Evolutionary conservation across 305 asterid species (phyloP).

Genomic region (Fraxinus velutina): DNA sequence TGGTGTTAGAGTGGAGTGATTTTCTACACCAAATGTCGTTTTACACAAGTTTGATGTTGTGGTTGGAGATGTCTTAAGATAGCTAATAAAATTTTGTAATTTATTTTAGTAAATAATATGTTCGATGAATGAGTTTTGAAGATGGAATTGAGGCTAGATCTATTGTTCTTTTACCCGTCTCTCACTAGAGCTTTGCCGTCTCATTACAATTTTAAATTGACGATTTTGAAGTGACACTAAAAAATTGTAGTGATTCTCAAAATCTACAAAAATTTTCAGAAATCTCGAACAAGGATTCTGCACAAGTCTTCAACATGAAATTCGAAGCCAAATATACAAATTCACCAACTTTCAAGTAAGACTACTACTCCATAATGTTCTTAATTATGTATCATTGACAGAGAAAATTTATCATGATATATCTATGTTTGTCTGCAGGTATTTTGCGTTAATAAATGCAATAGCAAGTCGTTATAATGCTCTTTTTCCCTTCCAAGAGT

Average conservation of each 20-base stretch:
- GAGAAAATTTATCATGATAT: neutral
- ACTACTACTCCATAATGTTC: neutral
- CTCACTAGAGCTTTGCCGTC: too few species aligned
- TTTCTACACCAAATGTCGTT: too few species aligned
- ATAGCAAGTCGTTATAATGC: constrained; percentile 54
- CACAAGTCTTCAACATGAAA: constrained; percentile 51
- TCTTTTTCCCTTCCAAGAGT: constrained; percentile 49
- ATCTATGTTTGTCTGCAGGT: constrained; percentile 37
- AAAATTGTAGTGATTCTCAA: too few species aligned
- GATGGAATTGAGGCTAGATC: too few species aligned
- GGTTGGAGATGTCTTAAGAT: too few species aligned
- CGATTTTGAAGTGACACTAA: too few species aligned
- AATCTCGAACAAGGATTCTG: constrained; percentile 51
- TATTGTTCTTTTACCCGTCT: too few species aligned
- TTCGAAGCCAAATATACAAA: constrained; percentile 66
- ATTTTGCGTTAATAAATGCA: constrained; percentile 58
- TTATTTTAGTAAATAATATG: too few species aligned
- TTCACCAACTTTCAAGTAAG: constrained; percentile 73
- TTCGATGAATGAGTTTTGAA: neutral
- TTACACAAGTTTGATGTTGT: too few species aligned
- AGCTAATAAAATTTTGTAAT: neutral
- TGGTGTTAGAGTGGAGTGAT: too few species aligned
- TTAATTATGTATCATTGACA: neutral
- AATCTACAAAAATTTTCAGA: too few species aligned
- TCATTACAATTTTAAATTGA: too few species aligned